Percentiles rank a stretch among this genome's conserved stretches.
These are phyloP conservation scores for Amborella trichopoda DNA, from an alignment of 164 flowering plant species.

Conservation along the genomic window DNA sequence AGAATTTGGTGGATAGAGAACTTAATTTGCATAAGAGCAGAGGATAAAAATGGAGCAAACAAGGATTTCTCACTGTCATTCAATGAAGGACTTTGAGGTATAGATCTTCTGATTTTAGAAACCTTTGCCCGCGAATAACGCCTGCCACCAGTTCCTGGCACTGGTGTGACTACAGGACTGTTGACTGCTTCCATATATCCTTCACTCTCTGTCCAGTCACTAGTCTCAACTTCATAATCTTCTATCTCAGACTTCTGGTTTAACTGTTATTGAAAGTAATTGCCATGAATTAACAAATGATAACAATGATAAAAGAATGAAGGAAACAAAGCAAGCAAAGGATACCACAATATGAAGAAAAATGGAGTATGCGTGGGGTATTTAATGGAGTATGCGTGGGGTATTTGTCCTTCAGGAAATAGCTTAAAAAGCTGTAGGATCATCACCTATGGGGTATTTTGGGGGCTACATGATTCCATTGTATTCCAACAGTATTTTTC, in stretches of 20 bases:
- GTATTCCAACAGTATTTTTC: too few relatives aligned
- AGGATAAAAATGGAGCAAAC: background rate
- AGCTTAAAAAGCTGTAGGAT: too few relatives aligned
- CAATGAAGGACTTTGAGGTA: slow-evolving; percentile 51
- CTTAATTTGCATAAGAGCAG: background rate
- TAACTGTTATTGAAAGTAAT: too few relatives aligned
- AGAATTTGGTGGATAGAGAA: background rate
- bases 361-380: too few relatives aligned
- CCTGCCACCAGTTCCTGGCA: slow-evolving; percentile 46
- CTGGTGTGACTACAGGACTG: slow-evolving; percentile 20
- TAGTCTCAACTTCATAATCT: slow-evolving; percentile 28
- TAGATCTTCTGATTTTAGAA: slow-evolving; percentile 29
- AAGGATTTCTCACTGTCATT: slow-evolving; percentile 47
- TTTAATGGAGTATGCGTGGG: too few relatives aligned
- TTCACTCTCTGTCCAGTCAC: slow-evolving; percentile 22
- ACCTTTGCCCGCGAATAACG: slow-evolving; percentile 33
- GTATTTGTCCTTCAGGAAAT: too few relatives aligned
- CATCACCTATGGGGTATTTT: too few relatives aligned
- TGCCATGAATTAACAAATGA: too few relatives aligned
- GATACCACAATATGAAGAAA: too few relatives aligned
- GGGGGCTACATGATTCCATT: too few relatives aligned
- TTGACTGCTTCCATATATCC: slow-evolving; percentile 19
- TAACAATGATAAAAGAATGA: too few relatives aligned
- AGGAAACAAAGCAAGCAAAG: too few relatives aligned
- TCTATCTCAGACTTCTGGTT: slow-evolving; percentile 44